A percentile compares a stretch with the other conserved stretches of the same genome.
These are phyloP conservation scores for Drechslerella stenobrocha DNA, from an alignment of 2,329 filamentous ascomycete genomes.

Conservation along the genomic window DNA sequence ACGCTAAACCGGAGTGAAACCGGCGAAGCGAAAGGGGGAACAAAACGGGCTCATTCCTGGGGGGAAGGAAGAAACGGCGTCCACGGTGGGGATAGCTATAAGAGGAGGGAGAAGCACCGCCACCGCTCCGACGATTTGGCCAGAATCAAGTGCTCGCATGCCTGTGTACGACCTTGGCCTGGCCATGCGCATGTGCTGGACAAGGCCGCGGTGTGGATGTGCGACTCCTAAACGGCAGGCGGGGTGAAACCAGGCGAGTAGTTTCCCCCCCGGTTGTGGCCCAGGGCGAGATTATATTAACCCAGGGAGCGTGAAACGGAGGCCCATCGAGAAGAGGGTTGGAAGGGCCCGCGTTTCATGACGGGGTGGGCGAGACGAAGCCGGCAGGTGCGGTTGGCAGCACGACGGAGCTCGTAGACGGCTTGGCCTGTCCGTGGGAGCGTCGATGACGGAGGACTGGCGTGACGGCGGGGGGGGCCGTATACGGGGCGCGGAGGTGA, in stretches of 20 bases:
- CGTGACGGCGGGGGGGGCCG: no score
- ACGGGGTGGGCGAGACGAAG: neutral
- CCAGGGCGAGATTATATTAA: neutral
- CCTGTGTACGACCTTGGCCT: conserved; percentile 11
- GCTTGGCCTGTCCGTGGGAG: no score
- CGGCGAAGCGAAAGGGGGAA: neutral
- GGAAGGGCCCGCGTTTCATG: neutral
- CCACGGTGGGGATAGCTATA: neutral
- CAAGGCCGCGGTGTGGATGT: neutral
- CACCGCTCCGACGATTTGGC: conserved; percentile 38
- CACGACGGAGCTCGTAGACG: no score
- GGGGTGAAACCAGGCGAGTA: conserved; percentile 16
- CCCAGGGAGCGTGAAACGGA: conserved; percentile 6
- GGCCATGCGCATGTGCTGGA: no score
- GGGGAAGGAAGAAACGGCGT: neutral
- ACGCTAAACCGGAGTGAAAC: conserved; percentile 2
- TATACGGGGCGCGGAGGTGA: no score
- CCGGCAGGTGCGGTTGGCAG: neutral
- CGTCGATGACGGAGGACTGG: no score
- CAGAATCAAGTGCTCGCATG: no score
- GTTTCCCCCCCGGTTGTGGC: neutral
- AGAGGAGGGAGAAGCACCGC: conserved; percentile 28
- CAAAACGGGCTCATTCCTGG: neutral
- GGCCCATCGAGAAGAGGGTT: neutral
- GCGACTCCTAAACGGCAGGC: conserved; percentile 20